Base-by-base conservation (phyloP, 2,329 filamentous ascomycete species). In the Colletotrichum truncatum region DNA sequence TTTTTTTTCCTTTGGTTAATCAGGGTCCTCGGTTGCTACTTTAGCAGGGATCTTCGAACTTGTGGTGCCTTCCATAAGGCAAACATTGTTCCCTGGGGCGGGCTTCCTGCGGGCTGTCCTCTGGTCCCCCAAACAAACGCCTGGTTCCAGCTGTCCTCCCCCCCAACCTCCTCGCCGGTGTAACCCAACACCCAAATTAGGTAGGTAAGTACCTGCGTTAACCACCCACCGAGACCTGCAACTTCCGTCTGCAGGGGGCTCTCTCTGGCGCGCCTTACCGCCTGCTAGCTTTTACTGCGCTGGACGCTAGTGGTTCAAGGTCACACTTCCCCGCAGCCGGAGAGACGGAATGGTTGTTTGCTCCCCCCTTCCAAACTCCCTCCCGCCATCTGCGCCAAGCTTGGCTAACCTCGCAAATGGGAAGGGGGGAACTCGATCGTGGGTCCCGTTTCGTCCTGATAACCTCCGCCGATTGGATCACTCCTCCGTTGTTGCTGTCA, bases 301-400 rank as follows among this genome's bases (percentile, higher is more conserved):
- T 56, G 62, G 49, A 51, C 36, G 23, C 43, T 38, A 56, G 58
- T 39, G 63, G 57, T 30, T 41, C 63, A 56, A 63, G 63, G 23
- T 63, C 43, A 58, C 63, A 66, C 51, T 66, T 66, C 57, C 63
- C 63, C 63, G 63, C 51, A 39, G 18, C 56, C 41, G 49, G 49
- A 46, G 26, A n/a, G 56, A 38, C 43, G 57, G 34, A n/a, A n/a
- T n/a, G n/a, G 16, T 28, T 48, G 41, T 51, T 45, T 55, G 32
- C 51, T 56, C 51, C 57, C 38, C 48, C 46, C 8, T 6, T 30
- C 32, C 56, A 25, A 38, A 34, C 18, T 55, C 36, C 43, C 43
- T 43, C 56, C 41, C 41, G 30, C 46, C 43, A 43, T 39, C 34
- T 51, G 34, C n/a, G 49, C 63, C 63, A 66, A 66, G 63, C 32